Percentiles rank a stretch among this genome's conserved stretches.
Conservation (phyloP, 148 eudicot species). For the Agrostemma githago region DNA sequence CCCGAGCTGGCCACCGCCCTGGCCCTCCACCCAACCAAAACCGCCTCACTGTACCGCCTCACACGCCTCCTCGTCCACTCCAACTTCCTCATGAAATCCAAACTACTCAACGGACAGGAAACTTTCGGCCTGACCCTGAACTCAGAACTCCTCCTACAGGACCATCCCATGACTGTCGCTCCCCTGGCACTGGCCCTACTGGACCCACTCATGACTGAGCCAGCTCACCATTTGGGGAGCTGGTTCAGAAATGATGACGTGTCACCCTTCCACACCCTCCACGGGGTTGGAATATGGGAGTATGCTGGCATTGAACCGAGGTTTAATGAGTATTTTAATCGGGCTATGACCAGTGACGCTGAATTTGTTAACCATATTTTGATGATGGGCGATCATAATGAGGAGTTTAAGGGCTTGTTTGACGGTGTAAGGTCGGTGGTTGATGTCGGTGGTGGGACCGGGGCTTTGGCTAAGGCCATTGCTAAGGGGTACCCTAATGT, state of each 20-base stretch:
- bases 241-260: constrained; percentile 25
- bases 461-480: constrained; percentile 30
- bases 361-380: constrained; percentile 20
- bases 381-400: not conserved
- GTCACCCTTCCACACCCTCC: constrained; percentile 25
- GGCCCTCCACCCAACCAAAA: constrained; percentile 18
- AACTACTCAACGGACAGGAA: not conserved
- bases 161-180: constrained; percentile 17
- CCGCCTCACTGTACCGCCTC: constrained; percentile 9
- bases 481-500: constrained; percentile 29
- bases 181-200: constrained; percentile 20
- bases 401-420: constrained; percentile 18
- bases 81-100: constrained; percentile 17
- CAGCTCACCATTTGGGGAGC: constrained; percentile 16
- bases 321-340: constrained; percentile 21
- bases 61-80: constrained; percentile 29
- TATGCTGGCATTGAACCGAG: not conserved
- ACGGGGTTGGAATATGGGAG: constrained; percentile 29
- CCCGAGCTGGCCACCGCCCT: constrained; percentile 14
- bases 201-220: constrained; percentile 17
- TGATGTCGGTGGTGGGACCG: constrained; percentile 41
- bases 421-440: constrained; percentile 31
- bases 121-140: constrained; percentile 24
- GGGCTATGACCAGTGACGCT: constrained; percentile 38
- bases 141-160: constrained; percentile 27